Evolutionary conservation across 2,329 filamentous ascomycete genomes (phyloP), one percentile per base, ranked within the genome.

Genomic region (Diplocarpon rosae): DNA sequence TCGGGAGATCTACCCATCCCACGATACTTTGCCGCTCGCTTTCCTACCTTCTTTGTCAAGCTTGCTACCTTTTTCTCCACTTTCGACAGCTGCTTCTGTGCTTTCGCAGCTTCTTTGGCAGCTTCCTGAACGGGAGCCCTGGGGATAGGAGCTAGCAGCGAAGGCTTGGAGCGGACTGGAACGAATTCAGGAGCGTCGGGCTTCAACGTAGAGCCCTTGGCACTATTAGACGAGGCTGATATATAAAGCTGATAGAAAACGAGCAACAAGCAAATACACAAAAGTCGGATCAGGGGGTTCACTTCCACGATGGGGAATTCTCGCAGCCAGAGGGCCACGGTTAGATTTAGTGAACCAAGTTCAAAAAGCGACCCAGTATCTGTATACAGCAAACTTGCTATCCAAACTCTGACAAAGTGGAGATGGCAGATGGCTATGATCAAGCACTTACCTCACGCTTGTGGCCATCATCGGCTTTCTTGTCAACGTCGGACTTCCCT

Each of bases 141-240:
- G 17, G 24, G 29, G 11, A 31, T 15, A n/a, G 48, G 35, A 27
- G 42, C 36, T 35, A 46, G 30, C 28, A 29, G 24, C 20, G 35
- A 39, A 13, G 32, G 14, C 13, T 47, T 49, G 7, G 46, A 34
- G 28, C 31, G 36, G 39, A 41, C 36, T 15, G 64, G 65, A 35
- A 67, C 47, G 47, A 67, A 67, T 44, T 63, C 64, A 13, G 64
- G 63, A n/a, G 64, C 63, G 42, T 67, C 63, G 7, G 64, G 59
- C 49, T 65, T 68, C 43, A 61, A 45, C 33, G 50, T 62, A 11
- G 57, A 60, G 14, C 49, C 52, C 53, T 56, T 48, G 28, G n/a
- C 27, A 32, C 33, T 37, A 45, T 48, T 51, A 51, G 49, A 33
- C 2, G 17, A 12, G 29, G 33, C 20, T 16, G 15, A 37, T 37